Conservation (phyloP, 176 grass and related monocot genomes). For the Oryza longistaminata region DNA sequence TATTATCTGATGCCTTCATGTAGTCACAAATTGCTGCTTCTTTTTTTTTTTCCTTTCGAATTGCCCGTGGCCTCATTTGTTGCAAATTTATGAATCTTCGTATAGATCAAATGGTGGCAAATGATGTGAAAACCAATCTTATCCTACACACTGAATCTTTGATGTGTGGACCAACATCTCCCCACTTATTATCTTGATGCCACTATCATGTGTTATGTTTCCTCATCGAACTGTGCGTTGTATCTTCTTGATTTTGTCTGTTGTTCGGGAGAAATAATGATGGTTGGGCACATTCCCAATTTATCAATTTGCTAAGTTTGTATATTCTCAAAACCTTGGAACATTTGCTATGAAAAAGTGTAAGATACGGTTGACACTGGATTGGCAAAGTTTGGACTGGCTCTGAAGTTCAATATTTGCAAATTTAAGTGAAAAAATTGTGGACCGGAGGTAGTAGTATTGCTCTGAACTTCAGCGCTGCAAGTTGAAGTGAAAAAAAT, state of each 20-base stretch:
- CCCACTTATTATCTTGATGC: conserved; percentile 74
- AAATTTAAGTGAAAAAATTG: no score
- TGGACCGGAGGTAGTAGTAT: no score
- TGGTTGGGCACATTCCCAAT: no score
- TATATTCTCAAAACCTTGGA: neutral
- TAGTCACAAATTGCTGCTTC: neutral
- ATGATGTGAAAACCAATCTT: conserved; percentile 37
- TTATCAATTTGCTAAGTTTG: neutral
- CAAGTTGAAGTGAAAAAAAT: no score
- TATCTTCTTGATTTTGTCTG: neutral
- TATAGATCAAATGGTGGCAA: neutral
- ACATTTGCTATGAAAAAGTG: neutral
- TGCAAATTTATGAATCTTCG: neutral
- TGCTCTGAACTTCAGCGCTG: no score
- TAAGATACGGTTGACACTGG: no score
- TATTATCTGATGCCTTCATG: conserved; percentile 64
- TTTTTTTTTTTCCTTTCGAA: neutral
- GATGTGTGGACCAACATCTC: conserved; percentile 45
- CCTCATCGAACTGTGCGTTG: neutral
- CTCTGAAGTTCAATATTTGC: no score
- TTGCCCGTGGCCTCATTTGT: neutral
- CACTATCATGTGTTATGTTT: neutral
- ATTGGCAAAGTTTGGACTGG: no score
- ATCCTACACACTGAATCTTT: conserved; percentile 50
- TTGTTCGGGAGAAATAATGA: no score